These are phyloP conservation scores for Arabidopsis hybrid DNA, from an alignment of 441 rosid genomes.

Conservation along the genomic window DNA sequence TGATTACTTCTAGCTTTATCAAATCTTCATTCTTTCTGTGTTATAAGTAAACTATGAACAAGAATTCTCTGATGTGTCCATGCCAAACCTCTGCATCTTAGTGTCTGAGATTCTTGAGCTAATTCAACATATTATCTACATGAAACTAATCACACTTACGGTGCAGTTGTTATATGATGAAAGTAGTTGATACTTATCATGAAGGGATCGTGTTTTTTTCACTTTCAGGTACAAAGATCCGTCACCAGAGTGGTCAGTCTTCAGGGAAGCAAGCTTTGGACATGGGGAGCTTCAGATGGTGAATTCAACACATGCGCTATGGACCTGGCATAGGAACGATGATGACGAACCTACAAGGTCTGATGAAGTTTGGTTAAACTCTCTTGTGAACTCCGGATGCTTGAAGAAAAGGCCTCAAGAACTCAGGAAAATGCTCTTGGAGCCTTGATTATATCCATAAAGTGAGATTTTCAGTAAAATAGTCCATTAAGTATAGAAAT, in stretches of 20 bases:
- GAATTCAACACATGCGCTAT: slow-evolving; percentile 82
- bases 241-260: slow-evolving; percentile 87
- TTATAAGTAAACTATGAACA: not conserved
- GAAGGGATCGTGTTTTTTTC: slow-evolving; percentile 1
- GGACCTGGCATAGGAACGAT: slow-evolving; percentile 99
- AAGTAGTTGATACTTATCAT: not conserved
- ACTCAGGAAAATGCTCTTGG: slow-evolving; percentile 61
- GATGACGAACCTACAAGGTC: slow-evolving; percentile 89
- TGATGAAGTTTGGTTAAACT: slow-evolving; percentile 86
- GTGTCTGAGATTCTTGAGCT: slow-evolving; percentile 18
- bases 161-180: slow-evolving; percentile 3
- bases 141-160: not conserved
- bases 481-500: slow-evolving; percentile 20
- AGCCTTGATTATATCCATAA: slow-evolving; percentile 44
- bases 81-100: slow-evolving; percentile 12
- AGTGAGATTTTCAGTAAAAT: slow-evolving; percentile 22
- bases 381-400: slow-evolving; percentile 71
- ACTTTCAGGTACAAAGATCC: slow-evolving; percentile 75
- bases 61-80: not conserved
- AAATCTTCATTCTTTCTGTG: not conserved
- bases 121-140: slow-evolving; percentile 4
- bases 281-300: slow-evolving; percentile 86
- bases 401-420: slow-evolving; percentile 48
- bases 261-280: slow-evolving; percentile 99
- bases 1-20: not conserved